phyloP scores from a whole-genome alignment of 768 basidiomycete species.

The Suillus spraguei region DNA sequence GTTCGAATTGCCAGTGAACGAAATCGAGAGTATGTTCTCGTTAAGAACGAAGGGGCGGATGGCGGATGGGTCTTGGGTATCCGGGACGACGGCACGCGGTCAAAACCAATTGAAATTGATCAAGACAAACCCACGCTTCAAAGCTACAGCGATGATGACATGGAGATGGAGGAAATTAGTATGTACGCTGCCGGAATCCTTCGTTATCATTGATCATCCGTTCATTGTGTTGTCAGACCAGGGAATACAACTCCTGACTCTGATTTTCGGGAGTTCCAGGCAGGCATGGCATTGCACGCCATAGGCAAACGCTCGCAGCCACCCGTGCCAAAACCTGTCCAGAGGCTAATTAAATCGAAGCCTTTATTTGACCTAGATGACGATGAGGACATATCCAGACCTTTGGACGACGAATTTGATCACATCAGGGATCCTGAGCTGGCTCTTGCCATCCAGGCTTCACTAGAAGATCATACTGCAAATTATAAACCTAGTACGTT shows the following conservation, averaged over 20 bases:
- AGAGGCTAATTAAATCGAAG: slow-evolving; percentile 38
- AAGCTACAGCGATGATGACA: slow-evolving; percentile 48
- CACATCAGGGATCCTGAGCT: slow-evolving; percentile 59
- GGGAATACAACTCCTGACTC: slow-evolving; percentile 45
- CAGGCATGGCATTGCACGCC: slow-evolving; percentile 61
- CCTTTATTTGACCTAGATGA: slow-evolving; percentile 59
- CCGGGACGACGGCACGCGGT: slow-evolving; percentile 79
- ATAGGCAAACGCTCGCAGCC: slow-evolving; percentile 51
- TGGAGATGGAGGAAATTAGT: slow-evolving; percentile 81
- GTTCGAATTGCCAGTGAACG: slow-evolving; percentile 94
- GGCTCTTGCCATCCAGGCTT: slow-evolving; percentile 63
- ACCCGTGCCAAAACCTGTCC: slow-evolving; percentile 26
- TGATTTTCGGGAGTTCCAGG: slow-evolving; percentile 65
- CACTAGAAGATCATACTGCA: slow-evolving; percentile 41
- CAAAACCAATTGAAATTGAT: slow-evolving; percentile 88
- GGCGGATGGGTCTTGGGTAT: slow-evolving; percentile 97
- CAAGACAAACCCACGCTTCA: slow-evolving; percentile 46
- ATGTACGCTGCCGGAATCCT: slow-evolving; percentile 49
- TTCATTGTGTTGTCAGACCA: slow-evolving; percentile 32
- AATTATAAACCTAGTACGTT: slow-evolving; percentile 3
- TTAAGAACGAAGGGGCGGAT: slow-evolving; percentile 85
- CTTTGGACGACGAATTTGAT: slow-evolving; percentile 26
- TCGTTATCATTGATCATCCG: slow-evolving; percentile 9
- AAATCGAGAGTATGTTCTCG: slow-evolving; percentile 91
- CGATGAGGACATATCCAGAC: slow-evolving; percentile 40